These are phyloP conservation scores for Colletotrichum costaricense DNA, from an alignment of 2,329 filamentous ascomycete genomes.

Conservation along the genomic window DNA sequence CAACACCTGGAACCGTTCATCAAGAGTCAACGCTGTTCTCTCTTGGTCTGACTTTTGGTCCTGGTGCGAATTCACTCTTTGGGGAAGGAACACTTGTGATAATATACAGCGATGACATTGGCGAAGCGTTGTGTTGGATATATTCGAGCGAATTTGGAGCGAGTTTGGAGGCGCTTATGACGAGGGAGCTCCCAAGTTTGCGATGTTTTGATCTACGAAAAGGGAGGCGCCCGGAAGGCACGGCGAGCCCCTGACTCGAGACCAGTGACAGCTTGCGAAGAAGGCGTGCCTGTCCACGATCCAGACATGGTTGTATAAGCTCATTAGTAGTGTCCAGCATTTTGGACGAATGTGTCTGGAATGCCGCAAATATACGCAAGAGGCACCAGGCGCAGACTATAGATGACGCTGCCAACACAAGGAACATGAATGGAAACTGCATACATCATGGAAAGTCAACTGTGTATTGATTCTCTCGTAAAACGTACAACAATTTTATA, in stretches of 20 bases:
- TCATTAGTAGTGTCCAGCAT: not conserved
- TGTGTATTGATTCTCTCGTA: conserved; percentile 8
- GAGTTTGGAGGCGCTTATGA: not conserved
- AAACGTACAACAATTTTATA: conserved; percentile 7
- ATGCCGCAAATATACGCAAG: not conserved
- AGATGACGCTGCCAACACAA: not conserved
- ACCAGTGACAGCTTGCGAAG: not conserved
- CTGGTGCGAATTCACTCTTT: too few species aligned
- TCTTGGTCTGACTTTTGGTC: too few species aligned
- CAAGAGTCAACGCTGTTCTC: too few species aligned
- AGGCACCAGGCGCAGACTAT: not conserved
- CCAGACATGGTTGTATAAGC: not conserved
- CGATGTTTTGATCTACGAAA: not conserved
- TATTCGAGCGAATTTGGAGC: not conserved
- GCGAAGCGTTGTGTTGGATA: not conserved
- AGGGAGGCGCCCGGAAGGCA: too few species aligned
- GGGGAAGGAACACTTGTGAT: not conserved
- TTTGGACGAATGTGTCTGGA: not conserved
- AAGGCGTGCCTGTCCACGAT: not conserved
- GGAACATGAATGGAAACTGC: not conserved
- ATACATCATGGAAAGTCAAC: not conserved
- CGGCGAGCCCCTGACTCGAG: not conserved
- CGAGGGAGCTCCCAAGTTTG: not conserved
- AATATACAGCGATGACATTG: not conserved
- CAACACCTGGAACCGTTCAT: too few species aligned